Percentiles rank a stretch among this genome's conserved stretches.
These are phyloP conservation scores for Dactylellina parvicollis DNA, from an alignment of 2,329 filamentous ascomycete species.

Conservation along the genomic window DNA sequence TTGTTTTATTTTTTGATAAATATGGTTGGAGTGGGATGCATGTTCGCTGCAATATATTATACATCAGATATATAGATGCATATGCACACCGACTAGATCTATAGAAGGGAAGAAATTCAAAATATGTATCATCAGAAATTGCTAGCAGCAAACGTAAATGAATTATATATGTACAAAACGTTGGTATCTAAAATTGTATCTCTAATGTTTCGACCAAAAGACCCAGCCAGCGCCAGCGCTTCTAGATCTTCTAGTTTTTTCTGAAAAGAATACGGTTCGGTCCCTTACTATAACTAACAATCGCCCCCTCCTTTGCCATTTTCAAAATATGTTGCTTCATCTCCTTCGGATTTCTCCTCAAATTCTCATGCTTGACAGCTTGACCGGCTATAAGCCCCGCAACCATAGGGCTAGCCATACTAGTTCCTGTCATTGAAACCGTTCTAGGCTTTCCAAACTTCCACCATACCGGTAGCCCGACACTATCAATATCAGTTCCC, in stretches of 20 bases:
- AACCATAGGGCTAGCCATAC: slow-evolving; percentile 64
- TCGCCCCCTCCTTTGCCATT: slow-evolving; percentile 13
- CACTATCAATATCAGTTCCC: slow-evolving; percentile 64
- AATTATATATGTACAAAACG: too few species aligned
- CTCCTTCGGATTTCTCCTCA: slow-evolving; percentile 44
- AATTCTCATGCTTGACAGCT: slow-evolving; percentile 41
- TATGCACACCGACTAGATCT: too few species aligned
- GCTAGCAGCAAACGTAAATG: too few species aligned
- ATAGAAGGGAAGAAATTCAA: too few species aligned
- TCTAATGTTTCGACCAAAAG: too few species aligned
- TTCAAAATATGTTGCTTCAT: slow-evolving; percentile 54
- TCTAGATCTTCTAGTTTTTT: neutral
- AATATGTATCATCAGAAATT: too few species aligned
- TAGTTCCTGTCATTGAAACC: slow-evolving; percentile 65
- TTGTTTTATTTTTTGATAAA: too few species aligned
- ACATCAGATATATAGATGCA: too few species aligned
- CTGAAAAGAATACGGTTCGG: slow-evolving; percentile 1
- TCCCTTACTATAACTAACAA: slow-evolving; percentile 1
- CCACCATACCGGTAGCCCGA: slow-evolving; percentile 65
- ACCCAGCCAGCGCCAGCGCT: too few species aligned
- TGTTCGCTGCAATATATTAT: too few species aligned
- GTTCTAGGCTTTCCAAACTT: slow-evolving; percentile 62
- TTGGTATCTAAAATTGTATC: too few species aligned
- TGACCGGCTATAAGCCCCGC: slow-evolving; percentile 56
- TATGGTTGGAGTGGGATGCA: too few species aligned